Evolutionary conservation across 768 basidiomycete genomes (phyloP).

Genomic region (Termitomyces sp.): DNA sequence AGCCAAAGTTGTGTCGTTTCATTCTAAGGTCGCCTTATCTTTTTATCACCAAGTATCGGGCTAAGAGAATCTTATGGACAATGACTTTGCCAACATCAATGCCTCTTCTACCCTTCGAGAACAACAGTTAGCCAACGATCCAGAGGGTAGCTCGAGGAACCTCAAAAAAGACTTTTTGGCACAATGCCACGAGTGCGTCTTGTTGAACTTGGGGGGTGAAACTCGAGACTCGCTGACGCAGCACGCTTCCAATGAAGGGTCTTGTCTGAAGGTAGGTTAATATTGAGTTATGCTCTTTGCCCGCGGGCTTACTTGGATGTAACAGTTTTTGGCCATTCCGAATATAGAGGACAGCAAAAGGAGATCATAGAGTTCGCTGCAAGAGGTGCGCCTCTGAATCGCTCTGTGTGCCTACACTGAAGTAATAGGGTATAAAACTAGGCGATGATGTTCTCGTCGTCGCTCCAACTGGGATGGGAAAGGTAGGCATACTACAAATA

Average conservation of each 20-base stretch:
- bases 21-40: not conserved
- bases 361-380: conserved; percentile 71
- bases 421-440: conserved; percentile 18
- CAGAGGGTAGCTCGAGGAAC: not conserved
- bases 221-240: not conserved
- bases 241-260: conserved; percentile 5
- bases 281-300: not conserved
- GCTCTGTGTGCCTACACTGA: not conserved
- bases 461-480: conserved; percentile 88
- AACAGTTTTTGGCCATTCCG: conserved; percentile 63
- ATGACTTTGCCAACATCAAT: not conserved
- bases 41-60: not conserved
- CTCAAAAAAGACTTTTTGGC: not conserved
- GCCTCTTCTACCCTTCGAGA: not conserved
- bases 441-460: conserved; percentile 74
- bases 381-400: conserved; percentile 34
- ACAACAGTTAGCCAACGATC: not conserved
- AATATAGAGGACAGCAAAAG: conserved; percentile 74
- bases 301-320: not conserved
- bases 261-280: conserved; percentile 12
- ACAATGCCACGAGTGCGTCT: not conserved
- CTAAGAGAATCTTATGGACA: not conserved
- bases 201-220: not conserved
- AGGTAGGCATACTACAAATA: conserved; percentile 36
- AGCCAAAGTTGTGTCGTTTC: not conserved